phyloP scores from a whole-genome alignment of 805 yeast species.

The Schwanniomyces yamadae region DNA sequence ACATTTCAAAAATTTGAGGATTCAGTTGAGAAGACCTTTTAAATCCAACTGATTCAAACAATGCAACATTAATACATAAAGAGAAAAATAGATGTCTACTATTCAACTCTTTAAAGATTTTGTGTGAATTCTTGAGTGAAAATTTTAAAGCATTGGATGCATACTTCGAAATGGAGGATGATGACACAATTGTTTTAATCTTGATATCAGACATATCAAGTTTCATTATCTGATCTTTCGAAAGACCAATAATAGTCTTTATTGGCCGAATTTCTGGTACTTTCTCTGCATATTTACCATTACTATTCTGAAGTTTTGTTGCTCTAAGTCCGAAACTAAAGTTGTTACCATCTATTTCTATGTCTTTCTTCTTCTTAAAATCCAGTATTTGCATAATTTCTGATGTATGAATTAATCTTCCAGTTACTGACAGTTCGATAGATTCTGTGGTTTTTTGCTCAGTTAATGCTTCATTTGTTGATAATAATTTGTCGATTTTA shows the following conservation, averaged over 20 bases:
- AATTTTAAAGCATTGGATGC: conserved; percentile 28
- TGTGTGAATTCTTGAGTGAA: conserved; percentile 21
- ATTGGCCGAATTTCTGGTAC: conserved; percentile 32
- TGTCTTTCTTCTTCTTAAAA: too few relatives aligned
- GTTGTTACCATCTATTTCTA: too few relatives aligned
- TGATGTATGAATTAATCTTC: too few relatives aligned
- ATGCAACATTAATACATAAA: conserved; percentile 34
- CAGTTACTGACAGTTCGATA: too few relatives aligned
- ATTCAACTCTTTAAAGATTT: conserved; percentile 21
- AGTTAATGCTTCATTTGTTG: too few relatives aligned
- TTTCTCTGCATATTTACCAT: conserved; percentile 23
- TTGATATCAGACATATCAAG: conserved; percentile 36
- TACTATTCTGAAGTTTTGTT: conserved; percentile 17
- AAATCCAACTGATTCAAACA: conserved; percentile 36
- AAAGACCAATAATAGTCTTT: conserved; percentile 38
- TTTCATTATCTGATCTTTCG: conserved; percentile 32
- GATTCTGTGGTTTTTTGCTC: too few relatives aligned
- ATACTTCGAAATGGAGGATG: conserved; percentile 29
- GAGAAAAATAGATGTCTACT: conserved; percentile 23
- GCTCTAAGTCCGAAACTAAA: conserved; percentile 25
- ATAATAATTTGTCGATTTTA: too few relatives aligned
- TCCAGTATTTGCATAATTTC: too few relatives aligned
- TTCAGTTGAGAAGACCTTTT: conserved; percentile 21
- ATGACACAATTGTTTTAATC: conserved; percentile 33
- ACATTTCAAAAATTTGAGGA: conserved; percentile 26